Evolutionary conservation across 345 rosid genomes (phyloP), one percentile per base, ranked within the genome.

Genomic region (Turnera subulata): DNA sequence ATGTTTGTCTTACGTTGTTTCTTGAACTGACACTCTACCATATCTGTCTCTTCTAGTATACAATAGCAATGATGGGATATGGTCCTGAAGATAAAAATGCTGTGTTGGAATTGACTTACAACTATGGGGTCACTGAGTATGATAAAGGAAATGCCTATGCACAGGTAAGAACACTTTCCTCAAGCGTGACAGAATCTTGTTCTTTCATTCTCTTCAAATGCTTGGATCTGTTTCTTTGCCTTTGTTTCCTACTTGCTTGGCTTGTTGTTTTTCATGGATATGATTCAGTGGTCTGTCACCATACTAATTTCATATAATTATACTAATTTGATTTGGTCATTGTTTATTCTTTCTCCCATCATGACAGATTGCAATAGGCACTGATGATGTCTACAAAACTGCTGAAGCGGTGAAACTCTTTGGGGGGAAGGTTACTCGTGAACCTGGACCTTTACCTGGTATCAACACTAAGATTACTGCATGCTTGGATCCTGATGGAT

Each of bases 361-460:
- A 25, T 57, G n/a, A 66, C 85, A 93, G 96, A 87, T 93, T 67
- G 97, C 97, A 18, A 81, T 89, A 53, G 97, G 97, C 73, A 93
- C 97, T 6, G 89, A 93, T 80, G 99, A 93, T 63, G 97, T 89
- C 45, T 87, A 87, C 74, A 89, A 69, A 81, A 93, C 96, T 13
- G 95, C 99, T 26, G 96, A 89, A 73, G 99, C 90, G 39, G 56
- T 93, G 9, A 85, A 87, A 73, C 69, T 82, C 39, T 78, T 59
- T 70, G 96, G 99, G 11, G 99, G 99, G 38, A 93, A 89, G 78
- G 58, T 93, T 58, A 89, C 89, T 5, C 80, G 95, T 61, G 90
- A 93, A 58, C 96, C 99, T 58, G 99, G 99, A 61, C 99, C 99
- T 0, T 78, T 89, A 63, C 99, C 96, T 66, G 97, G 97, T 53